Evolutionary conservation across 2,329 filamentous ascomycete species (phyloP).

Genomic region (Pseudogymnoascus sp.): DNA sequence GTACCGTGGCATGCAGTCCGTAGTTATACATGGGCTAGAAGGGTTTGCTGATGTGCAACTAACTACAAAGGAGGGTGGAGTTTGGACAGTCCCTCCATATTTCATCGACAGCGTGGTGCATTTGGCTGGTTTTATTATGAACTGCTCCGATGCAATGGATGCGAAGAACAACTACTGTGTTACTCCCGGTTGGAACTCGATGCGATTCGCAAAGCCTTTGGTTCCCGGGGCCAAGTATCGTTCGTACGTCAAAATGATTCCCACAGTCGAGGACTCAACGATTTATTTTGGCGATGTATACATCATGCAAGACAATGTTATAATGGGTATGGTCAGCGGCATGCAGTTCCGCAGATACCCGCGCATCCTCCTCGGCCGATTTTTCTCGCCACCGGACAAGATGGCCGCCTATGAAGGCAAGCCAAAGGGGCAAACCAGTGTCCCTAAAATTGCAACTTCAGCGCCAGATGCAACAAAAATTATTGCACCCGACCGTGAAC

Average conservation of each 20-base stretch:
- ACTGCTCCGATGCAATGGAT: constrained; percentile 21
- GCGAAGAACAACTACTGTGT: constrained; percentile 22
- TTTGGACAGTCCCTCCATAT: constrained; percentile 18
- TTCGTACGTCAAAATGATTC: constrained; percentile 26
- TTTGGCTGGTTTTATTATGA: constrained; percentile 20
- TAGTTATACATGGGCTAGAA: constrained; percentile 21
- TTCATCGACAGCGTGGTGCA: constrained; percentile 19
- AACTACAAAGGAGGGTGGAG: constrained; percentile 16
- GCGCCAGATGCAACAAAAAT: neutral
- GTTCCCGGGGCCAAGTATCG: constrained; percentile 19
- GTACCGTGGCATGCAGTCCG: constrained; percentile 21
- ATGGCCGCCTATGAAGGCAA: constrained; percentile 3
- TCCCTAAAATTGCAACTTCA: neutral
- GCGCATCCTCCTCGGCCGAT: constrained; percentile 32
- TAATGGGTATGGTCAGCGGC: constrained; percentile 29
- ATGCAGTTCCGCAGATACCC: constrained; percentile 35
- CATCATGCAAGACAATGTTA: constrained; percentile 28
- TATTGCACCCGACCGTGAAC: neutral
- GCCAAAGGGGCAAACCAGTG: neutral
- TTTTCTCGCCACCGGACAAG: constrained; percentile 33
- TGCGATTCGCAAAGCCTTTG: constrained; percentile 20
- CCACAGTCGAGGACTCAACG: constrained; percentile 23
- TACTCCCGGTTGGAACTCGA: constrained; percentile 23
- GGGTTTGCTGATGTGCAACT: constrained; percentile 24
- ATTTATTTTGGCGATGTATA: constrained; percentile 32